Evolutionary conservation across 345 rosid genomes (phyloP).

Genomic region (Eucalyptus marginata): DNA sequence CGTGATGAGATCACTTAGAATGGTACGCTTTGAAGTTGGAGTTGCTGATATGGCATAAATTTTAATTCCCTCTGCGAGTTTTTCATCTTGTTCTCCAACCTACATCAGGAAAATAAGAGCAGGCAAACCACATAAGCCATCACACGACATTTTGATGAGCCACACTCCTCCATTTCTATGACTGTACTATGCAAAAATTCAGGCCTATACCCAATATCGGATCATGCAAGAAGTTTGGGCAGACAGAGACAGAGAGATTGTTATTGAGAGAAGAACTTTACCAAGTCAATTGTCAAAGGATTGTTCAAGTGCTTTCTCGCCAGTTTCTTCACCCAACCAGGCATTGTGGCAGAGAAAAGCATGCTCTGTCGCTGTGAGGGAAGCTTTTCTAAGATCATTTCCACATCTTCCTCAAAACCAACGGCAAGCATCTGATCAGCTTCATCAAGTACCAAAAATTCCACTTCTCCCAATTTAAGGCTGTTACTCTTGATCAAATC

Average conservation of each 20-base stretch:
- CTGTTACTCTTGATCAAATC: slow-evolving; percentile 70
- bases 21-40: slow-evolving; percentile 65
- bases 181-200: not conserved
- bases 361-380: slow-evolving; percentile 84
- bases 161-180: not conserved
- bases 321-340: slow-evolving; percentile 89
- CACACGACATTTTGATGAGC: not conserved
- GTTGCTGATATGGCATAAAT: slow-evolving; percentile 76
- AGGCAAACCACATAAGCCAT: not conserved
- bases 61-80: slow-evolving; percentile 92
- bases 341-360: slow-evolving; percentile 99
- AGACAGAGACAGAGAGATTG: not conserved
- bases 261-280: slow-evolving; percentile 2
- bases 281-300: slow-evolving; percentile 91
- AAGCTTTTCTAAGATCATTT: slow-evolving; percentile 73
- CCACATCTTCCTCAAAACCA: slow-evolving; percentile 96
- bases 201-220: not conserved
- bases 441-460: slow-evolving; percentile 94
- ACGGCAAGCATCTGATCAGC: slow-evolving; percentile 99
- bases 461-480: slow-evolving; percentile 81
- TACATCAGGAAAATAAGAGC: slow-evolving; percentile 1
- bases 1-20: slow-evolving; percentile 86
- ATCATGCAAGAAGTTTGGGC: not conserved
- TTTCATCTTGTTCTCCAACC: slow-evolving; percentile 97
- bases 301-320: slow-evolving; percentile 82